Conservation (phyloP, 2,329 filamentous ascomycete genomes). For the Penicillium sp. region DNA sequence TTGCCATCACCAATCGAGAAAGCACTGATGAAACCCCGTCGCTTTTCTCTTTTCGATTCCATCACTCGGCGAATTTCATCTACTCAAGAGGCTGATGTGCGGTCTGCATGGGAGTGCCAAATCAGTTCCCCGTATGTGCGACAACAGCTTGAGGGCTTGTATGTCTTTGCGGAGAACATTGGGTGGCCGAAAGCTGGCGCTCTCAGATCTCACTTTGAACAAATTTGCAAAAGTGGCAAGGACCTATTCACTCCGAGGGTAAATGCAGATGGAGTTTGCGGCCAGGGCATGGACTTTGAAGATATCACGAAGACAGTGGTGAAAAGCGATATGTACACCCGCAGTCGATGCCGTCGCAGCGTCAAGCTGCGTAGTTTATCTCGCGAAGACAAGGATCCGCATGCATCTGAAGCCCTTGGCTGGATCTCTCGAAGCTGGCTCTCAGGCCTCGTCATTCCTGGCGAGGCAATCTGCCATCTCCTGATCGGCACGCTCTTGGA, state of each 20-base stretch:
- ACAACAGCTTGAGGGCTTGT: conserved; percentile 57
- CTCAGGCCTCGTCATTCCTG: conserved; percentile 61
- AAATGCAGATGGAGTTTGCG: conserved; percentile 23
- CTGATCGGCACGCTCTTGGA: conserved; percentile 63
- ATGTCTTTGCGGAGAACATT: conserved; percentile 57
- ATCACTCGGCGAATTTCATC: conserved; percentile 31
- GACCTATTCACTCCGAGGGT: conserved; percentile 20
- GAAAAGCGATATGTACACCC: conserved; percentile 41
- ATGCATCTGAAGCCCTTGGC: conserved; percentile 50
- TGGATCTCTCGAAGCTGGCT: conserved; percentile 64
- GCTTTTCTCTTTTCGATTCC: conserved; percentile 35
- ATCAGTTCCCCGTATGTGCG: conserved; percentile 45
- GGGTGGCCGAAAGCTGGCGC: conserved; percentile 56
- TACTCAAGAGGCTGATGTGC: conserved; percentile 20
- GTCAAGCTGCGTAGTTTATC: conserved; percentile 36
- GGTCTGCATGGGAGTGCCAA: conserved; percentile 43
- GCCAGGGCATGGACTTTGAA: conserved; percentile 16
- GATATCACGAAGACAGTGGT: conserved; percentile 4
- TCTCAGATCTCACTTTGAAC: conserved; percentile 45
- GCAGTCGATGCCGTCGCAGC: conserved; percentile 36
- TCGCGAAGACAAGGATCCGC: conserved; percentile 19
- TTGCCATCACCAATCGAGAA: conserved; percentile 13
- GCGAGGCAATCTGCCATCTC: conserved; percentile 59
- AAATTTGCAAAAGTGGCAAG: conserved; percentile 40
- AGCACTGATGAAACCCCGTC: conserved; percentile 23